Conservation (phyloP, 768 basidiomycete genomes). For the Cantharellus cinnabarinus region DNA sequence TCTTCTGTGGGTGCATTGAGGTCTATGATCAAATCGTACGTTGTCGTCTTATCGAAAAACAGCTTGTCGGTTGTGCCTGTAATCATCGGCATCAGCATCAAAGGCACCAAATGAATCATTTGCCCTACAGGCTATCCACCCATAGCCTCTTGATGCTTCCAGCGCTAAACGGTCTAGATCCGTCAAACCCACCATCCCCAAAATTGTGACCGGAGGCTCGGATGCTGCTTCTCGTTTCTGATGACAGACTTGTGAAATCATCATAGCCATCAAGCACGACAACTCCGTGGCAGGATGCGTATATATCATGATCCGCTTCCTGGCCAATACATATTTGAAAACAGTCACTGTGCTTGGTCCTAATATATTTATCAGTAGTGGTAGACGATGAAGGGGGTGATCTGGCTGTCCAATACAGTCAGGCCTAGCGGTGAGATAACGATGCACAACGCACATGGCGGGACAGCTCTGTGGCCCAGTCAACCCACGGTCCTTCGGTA, state of each 20-base stretch:
- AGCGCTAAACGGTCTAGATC: slow-evolving; percentile 42
- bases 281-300: slow-evolving; percentile 63
- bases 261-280: slow-evolving; percentile 46
- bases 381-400: slow-evolving; percentile 48
- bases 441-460: neutral
- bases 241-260: slow-evolving; percentile 43
- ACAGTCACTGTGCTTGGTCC: slow-evolving; percentile 61
- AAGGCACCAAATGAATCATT: neutral
- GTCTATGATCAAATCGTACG: slow-evolving; percentile 68
- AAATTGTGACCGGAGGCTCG: slow-evolving; percentile 19
- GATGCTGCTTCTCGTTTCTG: neutral
- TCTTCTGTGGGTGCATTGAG: slow-evolving; percentile 34
- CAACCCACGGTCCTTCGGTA: slow-evolving; percentile 5
- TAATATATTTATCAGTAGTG: slow-evolving; percentile 54
- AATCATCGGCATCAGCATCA: neutral
- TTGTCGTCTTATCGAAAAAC: slow-evolving; percentile 58
- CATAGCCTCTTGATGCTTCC: slow-evolving; percentile 38
- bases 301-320: slow-evolving; percentile 59
- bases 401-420: slow-evolving; percentile 12
- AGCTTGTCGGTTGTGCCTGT: slow-evolving; percentile 64
- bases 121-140: slow-evolving; percentile 61
- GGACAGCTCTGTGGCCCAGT: slow-evolving; percentile 8
- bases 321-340: slow-evolving; percentile 58
- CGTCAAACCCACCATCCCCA: slow-evolving; percentile 62
- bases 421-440: neutral